These are phyloP conservation scores for Venustampulla echinocandica DNA, from an alignment of 495 filamentous ascomycete genomes.

Conservation along the genomic window DNA sequence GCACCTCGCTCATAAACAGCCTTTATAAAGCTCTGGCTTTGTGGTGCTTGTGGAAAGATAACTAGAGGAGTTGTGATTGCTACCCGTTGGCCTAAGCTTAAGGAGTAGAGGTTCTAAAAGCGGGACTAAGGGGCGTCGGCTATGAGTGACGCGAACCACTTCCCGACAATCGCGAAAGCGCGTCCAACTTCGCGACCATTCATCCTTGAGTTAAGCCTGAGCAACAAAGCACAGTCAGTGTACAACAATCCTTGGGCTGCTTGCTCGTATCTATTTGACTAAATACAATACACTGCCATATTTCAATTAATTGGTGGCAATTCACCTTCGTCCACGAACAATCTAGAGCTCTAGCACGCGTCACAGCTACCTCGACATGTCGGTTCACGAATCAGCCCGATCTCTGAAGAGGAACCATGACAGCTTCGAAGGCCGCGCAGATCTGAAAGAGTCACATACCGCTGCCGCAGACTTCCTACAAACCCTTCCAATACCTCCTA, in stretches of 20 bases:
- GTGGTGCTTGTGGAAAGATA: too few species aligned
- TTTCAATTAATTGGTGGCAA: too few species aligned
- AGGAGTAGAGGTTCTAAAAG: not conserved
- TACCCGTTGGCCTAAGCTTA: too few species aligned
- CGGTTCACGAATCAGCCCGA: slow-evolving; percentile 4
- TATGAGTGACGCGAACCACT: not conserved
- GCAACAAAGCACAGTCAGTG: not conserved
- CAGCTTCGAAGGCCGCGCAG: slow-evolving; percentile 7
- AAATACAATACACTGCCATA: too few species aligned
- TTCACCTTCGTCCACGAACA: too few species aligned
- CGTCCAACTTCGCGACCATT: not conserved
- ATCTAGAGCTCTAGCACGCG: too few species aligned
- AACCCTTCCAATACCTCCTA: not conserved
- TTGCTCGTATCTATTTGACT: too few species aligned
- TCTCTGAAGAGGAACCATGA: slow-evolving; percentile 15
- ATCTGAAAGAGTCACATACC: slow-evolving; percentile 9
- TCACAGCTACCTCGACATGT: slow-evolving; percentile 9
- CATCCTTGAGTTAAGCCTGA: not conserved
- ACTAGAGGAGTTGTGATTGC: not conserved
- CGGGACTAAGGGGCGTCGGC: too few species aligned
- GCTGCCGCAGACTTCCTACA: slow-evolving; percentile 3
- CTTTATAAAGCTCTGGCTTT: too few species aligned
- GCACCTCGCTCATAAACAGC: too few species aligned
- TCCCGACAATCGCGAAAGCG: not conserved
- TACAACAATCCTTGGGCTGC: too few species aligned